A percentile compares a stretch with the other conserved stretches of the same genome.
phyloP scores from a whole-genome alignment of 352 stramenopile species.

The Hyaloperonospora brassicae region DNA sequence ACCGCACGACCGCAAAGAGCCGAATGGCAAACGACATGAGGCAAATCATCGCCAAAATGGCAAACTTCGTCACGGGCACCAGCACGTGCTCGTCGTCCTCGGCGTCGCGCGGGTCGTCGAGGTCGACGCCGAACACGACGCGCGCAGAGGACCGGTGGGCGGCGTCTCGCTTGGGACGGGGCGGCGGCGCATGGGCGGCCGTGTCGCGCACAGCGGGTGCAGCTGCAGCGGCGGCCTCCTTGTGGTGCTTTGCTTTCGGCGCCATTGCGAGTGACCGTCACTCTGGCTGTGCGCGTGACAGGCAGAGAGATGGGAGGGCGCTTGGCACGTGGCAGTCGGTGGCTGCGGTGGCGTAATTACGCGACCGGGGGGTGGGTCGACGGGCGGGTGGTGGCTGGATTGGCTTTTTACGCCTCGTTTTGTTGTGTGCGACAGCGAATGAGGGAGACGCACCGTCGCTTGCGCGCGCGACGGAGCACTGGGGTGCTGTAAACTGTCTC shows the following conservation, averaged over 20 bases:
- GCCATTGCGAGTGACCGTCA: conserved; percentile 27
- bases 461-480: too few relatives aligned
- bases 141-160: conserved; percentile 8
- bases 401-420: too few relatives aligned
- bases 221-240: conserved; percentile 24
- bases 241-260: conserved; percentile 56
- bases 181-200: conserved; percentile 14
- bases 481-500: too few relatives aligned
- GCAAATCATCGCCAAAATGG: conserved; percentile 89
- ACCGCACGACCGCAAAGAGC: conserved; percentile 89
- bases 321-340: conserved; percentile 19
- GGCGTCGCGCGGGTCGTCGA: conserved; percentile 44
- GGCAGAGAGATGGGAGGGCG: background rate
- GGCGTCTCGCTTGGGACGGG: conserved; percentile 5
- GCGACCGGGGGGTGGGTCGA: background rate
- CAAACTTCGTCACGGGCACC: conserved; percentile 80
- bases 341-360: conserved; percentile 22
- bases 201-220: conserved; percentile 10
- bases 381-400: too few relatives aligned
- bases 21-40: conserved; percentile 90
- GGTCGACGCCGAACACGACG: conserved; percentile 57
- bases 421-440: too few relatives aligned
- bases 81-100: conserved; percentile 72
- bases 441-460: too few relatives aligned
- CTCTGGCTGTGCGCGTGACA: conserved; percentile 8